Percentiles rank a stretch among this genome's conserved stretches.
These are phyloP conservation scores for Cryomyces antarcticus DNA, from an alignment of 495 filamentous ascomycete species.

Conservation along the genomic window DNA sequence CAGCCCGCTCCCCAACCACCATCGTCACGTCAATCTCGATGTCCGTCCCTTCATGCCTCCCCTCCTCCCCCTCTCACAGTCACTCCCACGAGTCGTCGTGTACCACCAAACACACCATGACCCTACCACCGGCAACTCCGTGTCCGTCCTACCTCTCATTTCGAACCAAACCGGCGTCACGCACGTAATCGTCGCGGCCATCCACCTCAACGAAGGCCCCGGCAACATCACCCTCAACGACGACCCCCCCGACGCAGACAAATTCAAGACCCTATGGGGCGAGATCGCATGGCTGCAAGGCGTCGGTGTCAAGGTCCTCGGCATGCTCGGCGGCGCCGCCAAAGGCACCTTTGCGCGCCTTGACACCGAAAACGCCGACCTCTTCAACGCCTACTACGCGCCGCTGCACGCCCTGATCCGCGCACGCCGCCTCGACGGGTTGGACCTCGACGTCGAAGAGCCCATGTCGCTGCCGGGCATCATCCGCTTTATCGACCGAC, in stretches of 20 bases:
- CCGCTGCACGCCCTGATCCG: slow-evolving; percentile 18
- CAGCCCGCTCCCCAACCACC: background rate
- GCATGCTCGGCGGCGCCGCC: slow-evolving; percentile 25
- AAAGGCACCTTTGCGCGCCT: slow-evolving; percentile 20
- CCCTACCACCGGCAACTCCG: slow-evolving; percentile 9
- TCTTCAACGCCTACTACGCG: slow-evolving; percentile 23
- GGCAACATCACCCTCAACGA: slow-evolving; percentile 26
- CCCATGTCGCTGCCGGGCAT: slow-evolving; percentile 11
- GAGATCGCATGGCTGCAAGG: slow-evolving; percentile 23
- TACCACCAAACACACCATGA: slow-evolving; percentile 25
- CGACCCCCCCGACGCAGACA: slow-evolving; percentile 12
- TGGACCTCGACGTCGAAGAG: slow-evolving; percentile 27
- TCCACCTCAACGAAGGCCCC: slow-evolving; percentile 24
- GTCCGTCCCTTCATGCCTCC: background rate
- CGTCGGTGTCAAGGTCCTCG: slow-evolving; percentile 22
- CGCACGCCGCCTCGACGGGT: slow-evolving; percentile 17
- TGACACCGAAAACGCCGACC: slow-evolving; percentile 11
- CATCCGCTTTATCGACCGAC: slow-evolving; percentile 18
- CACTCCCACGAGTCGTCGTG: slow-evolving; percentile 17
- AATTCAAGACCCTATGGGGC: slow-evolving; percentile 17
- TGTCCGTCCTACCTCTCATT: slow-evolving; percentile 25
- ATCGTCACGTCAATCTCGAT: too few species aligned
- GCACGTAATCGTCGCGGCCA: slow-evolving; percentile 24
- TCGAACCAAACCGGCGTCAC: slow-evolving; percentile 23
- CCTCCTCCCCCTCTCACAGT: slow-evolving; percentile 7